A percentile compares a stretch with the other conserved stretches of the same genome.
Evolutionary conservation across 306 rosid species (phyloP).

Genomic region (Quercus agrifolia): DNA sequence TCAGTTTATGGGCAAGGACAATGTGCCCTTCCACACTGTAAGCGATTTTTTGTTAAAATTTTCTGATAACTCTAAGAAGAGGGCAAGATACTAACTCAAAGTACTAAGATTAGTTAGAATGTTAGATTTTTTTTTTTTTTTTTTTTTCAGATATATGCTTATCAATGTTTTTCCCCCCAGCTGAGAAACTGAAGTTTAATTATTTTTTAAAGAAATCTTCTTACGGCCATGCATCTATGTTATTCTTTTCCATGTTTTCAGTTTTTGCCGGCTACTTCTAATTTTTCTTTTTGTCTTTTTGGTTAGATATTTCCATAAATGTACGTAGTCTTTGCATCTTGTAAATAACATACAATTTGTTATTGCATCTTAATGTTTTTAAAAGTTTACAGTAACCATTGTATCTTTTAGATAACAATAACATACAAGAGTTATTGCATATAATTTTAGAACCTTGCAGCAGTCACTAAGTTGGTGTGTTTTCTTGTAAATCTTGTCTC

Average conservation of each 20-base stretch:
- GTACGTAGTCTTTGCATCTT: background rate
- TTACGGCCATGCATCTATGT: no score
- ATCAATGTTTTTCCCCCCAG: background rate
- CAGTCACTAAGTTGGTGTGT: background rate
- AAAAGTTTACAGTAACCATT: background rate
- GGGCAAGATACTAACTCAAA: background rate
- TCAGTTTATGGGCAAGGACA: conserved; percentile 99
- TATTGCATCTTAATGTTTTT: background rate
- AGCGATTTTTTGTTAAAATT: conserved; percentile 14
- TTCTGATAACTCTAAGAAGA: background rate
- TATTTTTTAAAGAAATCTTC: background rate
- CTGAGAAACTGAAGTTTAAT: background rate
- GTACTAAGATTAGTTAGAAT: background rate
- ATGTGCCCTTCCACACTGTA: conserved; percentile 97
- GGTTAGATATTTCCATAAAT: background rate
- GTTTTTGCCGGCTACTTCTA: background rate
- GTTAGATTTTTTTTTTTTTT: background rate
- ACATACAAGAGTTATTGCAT: background rate
- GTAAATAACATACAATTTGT: background rate
- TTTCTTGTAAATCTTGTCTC: background rate
- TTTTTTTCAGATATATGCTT: background rate
- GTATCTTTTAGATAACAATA: background rate
- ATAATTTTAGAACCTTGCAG: background rate
- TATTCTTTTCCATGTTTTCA: background rate
- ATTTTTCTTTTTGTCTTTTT: background rate